Evolutionary conservation across 2,329 filamentous ascomycete species (phyloP).

Genomic region (Tolypocladium tundrense): DNA sequence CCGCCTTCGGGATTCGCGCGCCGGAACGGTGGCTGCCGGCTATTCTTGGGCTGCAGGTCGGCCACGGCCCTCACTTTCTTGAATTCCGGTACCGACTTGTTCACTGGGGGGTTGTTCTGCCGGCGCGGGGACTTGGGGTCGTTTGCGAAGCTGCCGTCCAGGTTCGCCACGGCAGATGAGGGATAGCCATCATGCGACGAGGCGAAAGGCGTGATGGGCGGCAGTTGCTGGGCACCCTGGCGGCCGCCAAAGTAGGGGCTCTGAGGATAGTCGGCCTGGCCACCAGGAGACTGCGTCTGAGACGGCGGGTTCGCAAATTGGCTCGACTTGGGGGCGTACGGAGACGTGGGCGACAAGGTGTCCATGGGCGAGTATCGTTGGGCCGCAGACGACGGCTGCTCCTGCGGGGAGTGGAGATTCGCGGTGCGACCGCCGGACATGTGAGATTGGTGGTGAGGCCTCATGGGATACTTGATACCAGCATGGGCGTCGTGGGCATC

Average conservation of each 20-base stretch:
- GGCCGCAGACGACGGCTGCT: slow-evolving; percentile 64
- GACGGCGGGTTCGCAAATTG: slow-evolving; percentile 42
- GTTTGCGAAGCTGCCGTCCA: slow-evolving; percentile 54
- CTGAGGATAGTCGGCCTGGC: slow-evolving; percentile 50
- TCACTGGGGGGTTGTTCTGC: slow-evolving; percentile 35
- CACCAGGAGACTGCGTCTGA: slow-evolving; percentile 69
- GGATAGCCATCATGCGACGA: slow-evolving; percentile 63
- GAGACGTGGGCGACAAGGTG: slow-evolving; percentile 66
- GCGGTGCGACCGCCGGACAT: slow-evolving; percentile 39
- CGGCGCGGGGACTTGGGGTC: slow-evolving; percentile 50
- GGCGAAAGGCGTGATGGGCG: slow-evolving; percentile 61
- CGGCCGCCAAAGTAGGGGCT: slow-evolving; percentile 47
- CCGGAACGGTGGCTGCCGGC: slow-evolving; percentile 78
- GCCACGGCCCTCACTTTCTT: slow-evolving; percentile 61
- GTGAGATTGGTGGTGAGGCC: slow-evolving; percentile 68
- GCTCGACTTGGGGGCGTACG: slow-evolving; percentile 58
- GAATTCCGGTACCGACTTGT: slow-evolving; percentile 75
- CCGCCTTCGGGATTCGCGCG: slow-evolving; percentile 93
- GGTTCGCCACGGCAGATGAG: slow-evolving; percentile 57
- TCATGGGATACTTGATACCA: slow-evolving; percentile 75
- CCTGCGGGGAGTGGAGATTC: slow-evolving; percentile 59
- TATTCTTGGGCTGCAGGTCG: slow-evolving; percentile 75
- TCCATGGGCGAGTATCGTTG: slow-evolving; percentile 97
- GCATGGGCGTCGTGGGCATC: slow-evolving; percentile 75
- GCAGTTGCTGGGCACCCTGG: slow-evolving; percentile 53